phyloP scores from a whole-genome alignment of 2,329 filamentous ascomycete species.

The Trichoderma koningii region DNA sequence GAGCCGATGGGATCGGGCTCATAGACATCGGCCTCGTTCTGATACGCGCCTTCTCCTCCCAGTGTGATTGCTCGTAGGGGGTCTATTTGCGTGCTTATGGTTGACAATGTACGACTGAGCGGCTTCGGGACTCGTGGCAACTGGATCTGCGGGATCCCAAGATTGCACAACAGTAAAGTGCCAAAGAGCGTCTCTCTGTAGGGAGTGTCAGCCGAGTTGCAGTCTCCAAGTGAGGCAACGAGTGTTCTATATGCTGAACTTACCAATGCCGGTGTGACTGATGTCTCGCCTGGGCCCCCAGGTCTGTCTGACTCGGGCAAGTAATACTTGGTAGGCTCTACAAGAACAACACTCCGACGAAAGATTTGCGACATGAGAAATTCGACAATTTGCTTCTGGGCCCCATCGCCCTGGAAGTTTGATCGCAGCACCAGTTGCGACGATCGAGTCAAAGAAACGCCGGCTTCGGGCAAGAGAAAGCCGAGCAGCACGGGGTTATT shows the following conservation, averaged over 20 bases:
- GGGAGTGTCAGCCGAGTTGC: background rate
- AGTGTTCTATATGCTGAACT: background rate
- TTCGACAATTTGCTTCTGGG: conserved; percentile 15
- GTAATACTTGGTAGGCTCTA: conserved; percentile 2
- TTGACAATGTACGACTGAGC: conserved; percentile 28
- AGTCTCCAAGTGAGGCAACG: background rate
- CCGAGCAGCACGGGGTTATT: conserved; percentile 13
- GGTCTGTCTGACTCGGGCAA: conserved; percentile 20
- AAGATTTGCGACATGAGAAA: background rate
- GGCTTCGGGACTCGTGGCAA: conserved; percentile 17
- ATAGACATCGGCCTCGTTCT: conserved; percentile 37
- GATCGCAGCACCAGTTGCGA: conserved; percentile 13
- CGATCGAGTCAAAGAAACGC: conserved; percentile 22
- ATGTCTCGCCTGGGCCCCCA: conserved; percentile 19
- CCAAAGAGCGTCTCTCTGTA: conserved; percentile 2
- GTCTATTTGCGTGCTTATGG: conserved; percentile 25
- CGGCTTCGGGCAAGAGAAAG: conserved; percentile 19
- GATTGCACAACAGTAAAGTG: conserved; percentile 25
- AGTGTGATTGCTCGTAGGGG: conserved; percentile 29
- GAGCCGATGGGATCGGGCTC: conserved; percentile 34
- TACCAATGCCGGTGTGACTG: conserved; percentile 25
- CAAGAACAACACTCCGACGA: conserved; percentile 11
- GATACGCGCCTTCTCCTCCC: conserved; percentile 32
- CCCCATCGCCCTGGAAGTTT: conserved; percentile 11
- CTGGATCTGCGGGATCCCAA: conserved; percentile 28